Evolutionary conservation across 192 early-diverging fungal genomes (phyloP).

Genomic region (Podila minutissima): DNA sequence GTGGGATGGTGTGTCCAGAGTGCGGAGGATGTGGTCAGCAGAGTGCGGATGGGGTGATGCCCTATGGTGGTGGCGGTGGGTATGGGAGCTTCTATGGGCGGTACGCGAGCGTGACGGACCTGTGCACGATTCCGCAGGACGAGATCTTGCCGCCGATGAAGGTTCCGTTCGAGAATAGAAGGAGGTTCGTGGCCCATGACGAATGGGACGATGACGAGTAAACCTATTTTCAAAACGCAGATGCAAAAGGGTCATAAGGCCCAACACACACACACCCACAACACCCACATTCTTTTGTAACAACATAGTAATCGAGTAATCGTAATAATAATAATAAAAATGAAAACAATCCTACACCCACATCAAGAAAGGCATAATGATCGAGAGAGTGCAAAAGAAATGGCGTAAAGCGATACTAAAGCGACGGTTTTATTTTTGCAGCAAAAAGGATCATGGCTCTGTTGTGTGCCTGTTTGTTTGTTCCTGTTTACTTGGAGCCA

Average conservation of each 20-base stretch:
- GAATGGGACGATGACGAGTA: conserved; percentile 41
- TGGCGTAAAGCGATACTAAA: no score
- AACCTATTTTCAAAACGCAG: neutral
- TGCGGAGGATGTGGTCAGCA: neutral
- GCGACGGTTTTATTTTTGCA: no score
- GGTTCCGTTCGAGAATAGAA: conserved; percentile 11
- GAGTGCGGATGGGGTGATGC: neutral
- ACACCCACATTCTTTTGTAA: neutral
- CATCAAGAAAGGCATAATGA: no score
- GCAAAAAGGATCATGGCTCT: no score
- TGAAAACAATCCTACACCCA: no score
- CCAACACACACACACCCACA: neutral
- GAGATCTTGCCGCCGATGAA: conserved; percentile 31
- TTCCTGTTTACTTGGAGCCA: no score
- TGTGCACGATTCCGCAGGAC: conserved; percentile 37
- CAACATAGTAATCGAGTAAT: no score
- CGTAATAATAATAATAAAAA: no score
- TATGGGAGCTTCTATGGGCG: neutral
- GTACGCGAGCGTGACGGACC: conserved; percentile 18
- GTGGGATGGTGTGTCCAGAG: neutral
- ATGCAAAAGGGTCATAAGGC: neutral
- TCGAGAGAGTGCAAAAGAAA: no score
- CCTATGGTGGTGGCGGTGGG: neutral
- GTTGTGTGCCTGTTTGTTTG: no score
- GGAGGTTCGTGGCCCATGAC: conserved; percentile 18